A percentile compares a stretch with the other conserved stretches of the same genome.
Evolutionary conservation across 2,329 filamentous ascomycete species (phyloP).

Genomic region (Fusarium sp.): DNA sequence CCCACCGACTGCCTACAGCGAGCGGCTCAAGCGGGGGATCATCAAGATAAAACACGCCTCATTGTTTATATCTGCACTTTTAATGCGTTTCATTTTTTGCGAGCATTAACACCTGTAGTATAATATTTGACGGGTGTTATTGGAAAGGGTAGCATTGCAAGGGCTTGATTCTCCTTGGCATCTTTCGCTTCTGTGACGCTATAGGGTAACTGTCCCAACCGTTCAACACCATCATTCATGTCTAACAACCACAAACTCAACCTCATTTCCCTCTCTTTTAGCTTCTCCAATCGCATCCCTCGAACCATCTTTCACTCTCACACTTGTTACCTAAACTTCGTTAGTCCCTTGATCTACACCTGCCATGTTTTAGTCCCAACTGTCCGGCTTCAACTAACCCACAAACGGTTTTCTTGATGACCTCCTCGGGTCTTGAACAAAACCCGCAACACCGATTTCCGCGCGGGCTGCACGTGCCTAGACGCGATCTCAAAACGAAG

Average conservation of each 20-base stretch:
- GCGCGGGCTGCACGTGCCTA: neutral
- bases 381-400: slow-evolving; percentile 9
- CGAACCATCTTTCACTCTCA: neutral
- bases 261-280: neutral
- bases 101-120: neutral
- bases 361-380: slow-evolving; percentile 10
- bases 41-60: slow-evolving; percentile 1
- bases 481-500: neutral
- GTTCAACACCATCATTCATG: neutral
- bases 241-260: neutral
- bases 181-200: neutral
- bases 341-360: slow-evolving; percentile 26
- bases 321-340: neutral
- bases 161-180: neutral
- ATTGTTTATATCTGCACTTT: neutral
- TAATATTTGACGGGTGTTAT: neutral
- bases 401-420: neutral
- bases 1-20: neutral
- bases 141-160: neutral
- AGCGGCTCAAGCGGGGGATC: neutral
- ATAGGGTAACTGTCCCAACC: neutral
- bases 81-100: neutral
- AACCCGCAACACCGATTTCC: slow-evolving; percentile 2
- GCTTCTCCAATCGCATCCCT: slow-evolving; percentile 16
- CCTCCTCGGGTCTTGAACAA: neutral